Evolutionary conservation across 352 stramenopile species (phyloP).

Genomic region (Poterioochromonas sp.): DNA sequence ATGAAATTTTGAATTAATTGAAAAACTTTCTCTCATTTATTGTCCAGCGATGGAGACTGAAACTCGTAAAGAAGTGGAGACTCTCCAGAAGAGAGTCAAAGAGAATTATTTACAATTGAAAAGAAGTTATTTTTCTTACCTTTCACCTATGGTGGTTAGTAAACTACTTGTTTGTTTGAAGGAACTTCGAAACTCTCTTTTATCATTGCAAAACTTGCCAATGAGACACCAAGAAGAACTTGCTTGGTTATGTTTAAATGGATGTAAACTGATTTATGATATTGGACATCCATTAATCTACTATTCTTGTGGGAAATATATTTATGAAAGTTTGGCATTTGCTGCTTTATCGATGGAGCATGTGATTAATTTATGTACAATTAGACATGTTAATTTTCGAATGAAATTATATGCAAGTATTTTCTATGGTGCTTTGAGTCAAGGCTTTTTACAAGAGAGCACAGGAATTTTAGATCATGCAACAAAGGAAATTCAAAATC

Average conservation of each 20-base stretch:
- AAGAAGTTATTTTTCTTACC: neutral
- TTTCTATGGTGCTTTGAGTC: slow-evolving; percentile 12
- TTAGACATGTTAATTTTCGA: slow-evolving; percentile 20
- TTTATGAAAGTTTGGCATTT: slow-evolving; percentile 21
- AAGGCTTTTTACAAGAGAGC: neutral
- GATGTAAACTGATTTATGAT: slow-evolving; percentile 16
- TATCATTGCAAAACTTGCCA: neutral
- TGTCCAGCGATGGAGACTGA: too few species aligned
- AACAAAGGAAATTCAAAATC: neutral
- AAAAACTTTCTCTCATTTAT: too few species aligned
- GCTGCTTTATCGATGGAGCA: slow-evolving; percentile 1
- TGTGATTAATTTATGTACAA: slow-evolving; percentile 33
- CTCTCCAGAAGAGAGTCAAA: neutral
- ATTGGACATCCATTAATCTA: slow-evolving; percentile 23
- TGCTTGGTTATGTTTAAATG: slow-evolving; percentile 16
- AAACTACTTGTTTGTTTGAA: slow-evolving; percentile 16
- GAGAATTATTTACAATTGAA: neutral
- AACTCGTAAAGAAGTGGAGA: too few species aligned
- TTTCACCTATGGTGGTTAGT: slow-evolving; percentile 17
- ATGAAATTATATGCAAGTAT: slow-evolving; percentile 4
- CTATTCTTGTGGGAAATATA: slow-evolving; percentile 21
- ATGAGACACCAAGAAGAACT: slow-evolving; percentile 22
- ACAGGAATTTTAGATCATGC: neutral
- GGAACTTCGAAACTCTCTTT: neutral
- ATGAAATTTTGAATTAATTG: too few species aligned